Conservation (phyloP, 73 alveolate genomes). For the Paramecium caudatum region DNA sequence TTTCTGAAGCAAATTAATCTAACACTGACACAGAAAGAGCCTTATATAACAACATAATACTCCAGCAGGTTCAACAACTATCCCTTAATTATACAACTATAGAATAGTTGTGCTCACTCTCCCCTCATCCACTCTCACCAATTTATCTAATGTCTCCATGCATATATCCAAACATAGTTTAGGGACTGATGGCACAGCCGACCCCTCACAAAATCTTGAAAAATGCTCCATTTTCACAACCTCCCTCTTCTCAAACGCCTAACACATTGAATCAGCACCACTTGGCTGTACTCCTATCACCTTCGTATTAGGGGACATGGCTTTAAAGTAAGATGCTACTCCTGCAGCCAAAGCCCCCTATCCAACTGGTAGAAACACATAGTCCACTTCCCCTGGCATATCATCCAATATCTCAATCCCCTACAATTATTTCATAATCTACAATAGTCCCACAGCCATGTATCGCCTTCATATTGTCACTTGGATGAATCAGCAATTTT, state of each 20-base stretch:
- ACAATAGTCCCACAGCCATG: slow-evolving; percentile 57
- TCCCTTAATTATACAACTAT: slow-evolving; percentile 61
- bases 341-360: slow-evolving; percentile 77
- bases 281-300: slow-evolving; percentile 69
- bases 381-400: slow-evolving; percentile 68
- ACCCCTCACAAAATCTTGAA: slow-evolving; percentile 75
- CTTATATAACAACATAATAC: background rate
- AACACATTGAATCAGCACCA: slow-evolving; percentile 70
- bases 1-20: slow-evolving; percentile 60
- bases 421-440: background rate
- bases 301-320: slow-evolving; percentile 64
- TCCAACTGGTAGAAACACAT: slow-evolving; percentile 70
- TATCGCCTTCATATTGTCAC: background rate
- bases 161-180: slow-evolving; percentile 64
- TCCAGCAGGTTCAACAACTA: slow-evolving; percentile 74
- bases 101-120: slow-evolving; percentile 64
- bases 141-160: slow-evolving; percentile 58
- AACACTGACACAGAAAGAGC: slow-evolving; percentile 52
- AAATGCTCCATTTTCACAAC: slow-evolving; percentile 36
- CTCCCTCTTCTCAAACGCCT: slow-evolving; percentile 60
- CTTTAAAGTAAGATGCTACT: slow-evolving; percentile 40
- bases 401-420: slow-evolving; percentile 74
- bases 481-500: background rate
- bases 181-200: slow-evolving; percentile 70
- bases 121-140: slow-evolving; percentile 44